Percentiles rank a stretch among this genome's conserved stretches.
phyloP scores from a whole-genome alignment of 164 flowering plant genomes.

The Berberis thunbergii region DNA sequence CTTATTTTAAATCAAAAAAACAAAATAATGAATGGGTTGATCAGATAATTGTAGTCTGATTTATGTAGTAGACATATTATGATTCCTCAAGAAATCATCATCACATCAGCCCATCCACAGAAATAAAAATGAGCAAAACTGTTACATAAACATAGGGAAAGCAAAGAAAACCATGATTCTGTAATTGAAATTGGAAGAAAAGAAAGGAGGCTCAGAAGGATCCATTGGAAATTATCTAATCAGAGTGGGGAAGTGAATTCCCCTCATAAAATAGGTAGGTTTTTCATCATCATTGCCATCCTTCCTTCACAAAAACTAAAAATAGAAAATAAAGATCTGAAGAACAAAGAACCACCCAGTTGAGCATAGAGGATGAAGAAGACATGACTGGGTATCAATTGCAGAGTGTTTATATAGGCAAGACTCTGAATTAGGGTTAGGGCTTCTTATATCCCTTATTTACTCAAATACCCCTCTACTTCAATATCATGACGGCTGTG shows the following conservation, averaged over 20 bases:
- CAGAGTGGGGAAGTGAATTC: conserved; percentile 19
- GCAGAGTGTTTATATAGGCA: too few species aligned
- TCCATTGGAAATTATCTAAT: conserved; percentile 65
- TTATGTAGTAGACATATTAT: conserved; percentile 30
- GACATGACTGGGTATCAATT: too few species aligned
- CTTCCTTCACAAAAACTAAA: neutral
- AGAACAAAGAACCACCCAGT: neutral
- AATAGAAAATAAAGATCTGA: neutral
- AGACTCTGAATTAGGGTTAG: too few species aligned
- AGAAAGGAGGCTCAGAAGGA: conserved; percentile 67
- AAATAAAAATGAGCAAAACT: neutral
- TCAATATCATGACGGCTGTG: too few species aligned
- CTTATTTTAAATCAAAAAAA: neutral
- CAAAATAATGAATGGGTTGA: conserved; percentile 22
- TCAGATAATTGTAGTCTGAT: conserved; percentile 94
- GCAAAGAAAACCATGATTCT: neutral
- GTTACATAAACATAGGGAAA: neutral
- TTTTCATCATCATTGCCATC: conserved; percentile 46
- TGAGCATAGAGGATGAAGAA: neutral
- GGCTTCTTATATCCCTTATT: too few species aligned
- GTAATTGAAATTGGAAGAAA: neutral
- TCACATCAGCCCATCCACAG: conserved; percentile 39
- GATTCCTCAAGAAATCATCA: conserved; percentile 28
- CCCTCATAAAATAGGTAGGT: conserved; percentile 70
- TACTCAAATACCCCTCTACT: too few species aligned